Evolutionary conservation across 2,329 filamentous ascomycete genomes (phyloP).

Genomic region (Verticillium nonalfalfae): DNA sequence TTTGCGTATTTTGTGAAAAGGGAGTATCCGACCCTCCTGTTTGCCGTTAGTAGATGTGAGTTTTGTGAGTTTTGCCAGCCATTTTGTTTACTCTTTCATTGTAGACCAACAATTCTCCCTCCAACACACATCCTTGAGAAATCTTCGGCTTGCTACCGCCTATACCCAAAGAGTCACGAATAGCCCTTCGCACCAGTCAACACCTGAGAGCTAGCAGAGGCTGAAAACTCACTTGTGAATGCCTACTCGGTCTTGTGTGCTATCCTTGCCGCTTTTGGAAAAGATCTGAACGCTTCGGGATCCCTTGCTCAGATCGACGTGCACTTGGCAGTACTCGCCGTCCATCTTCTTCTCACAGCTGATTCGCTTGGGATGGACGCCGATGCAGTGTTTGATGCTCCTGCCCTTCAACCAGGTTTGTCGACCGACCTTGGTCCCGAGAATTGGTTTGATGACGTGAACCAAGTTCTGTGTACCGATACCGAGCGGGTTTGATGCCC

Average conservation of each 20-base stretch:
- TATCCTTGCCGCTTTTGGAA: conserved; percentile 88
- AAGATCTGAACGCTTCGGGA: conserved; percentile 66
- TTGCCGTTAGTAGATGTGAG: conserved; percentile 10
- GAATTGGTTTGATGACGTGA: conserved; percentile 39
- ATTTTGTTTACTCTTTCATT: conserved; percentile 46
- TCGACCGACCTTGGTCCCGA: conserved; percentile 59
- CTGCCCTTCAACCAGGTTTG: conserved; percentile 60
- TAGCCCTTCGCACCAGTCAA: conserved; percentile 31
- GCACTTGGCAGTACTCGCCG: conserved; percentile 86
- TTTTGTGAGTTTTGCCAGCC: not conserved
- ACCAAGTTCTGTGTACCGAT: conserved; percentile 17
- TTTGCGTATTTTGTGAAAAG: conserved; percentile 78
- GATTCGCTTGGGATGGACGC: conserved; percentile 56
- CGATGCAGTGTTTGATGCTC: conserved; percentile 68
- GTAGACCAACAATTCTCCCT: conserved; percentile 79
- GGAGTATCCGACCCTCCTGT: conserved; percentile 55
- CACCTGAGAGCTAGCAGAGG: not conserved
- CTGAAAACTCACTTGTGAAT: conserved; percentile 44
- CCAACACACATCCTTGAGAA: conserved; percentile 63
- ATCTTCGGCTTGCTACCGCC: conserved; percentile 52
- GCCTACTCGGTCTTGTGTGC: conserved; percentile 61
- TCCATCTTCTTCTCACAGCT: conserved; percentile 80
- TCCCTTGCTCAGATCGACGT: conserved; percentile 60
- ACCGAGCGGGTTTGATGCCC: conserved; percentile 13
- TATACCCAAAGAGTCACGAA: conserved; percentile 60